Percentiles rank a stretch among this genome's conserved stretches.
These are phyloP conservation scores for Zygoascus meyerae DNA, from an alignment of 1,139 yeast genomes.

Conservation along the genomic window DNA sequence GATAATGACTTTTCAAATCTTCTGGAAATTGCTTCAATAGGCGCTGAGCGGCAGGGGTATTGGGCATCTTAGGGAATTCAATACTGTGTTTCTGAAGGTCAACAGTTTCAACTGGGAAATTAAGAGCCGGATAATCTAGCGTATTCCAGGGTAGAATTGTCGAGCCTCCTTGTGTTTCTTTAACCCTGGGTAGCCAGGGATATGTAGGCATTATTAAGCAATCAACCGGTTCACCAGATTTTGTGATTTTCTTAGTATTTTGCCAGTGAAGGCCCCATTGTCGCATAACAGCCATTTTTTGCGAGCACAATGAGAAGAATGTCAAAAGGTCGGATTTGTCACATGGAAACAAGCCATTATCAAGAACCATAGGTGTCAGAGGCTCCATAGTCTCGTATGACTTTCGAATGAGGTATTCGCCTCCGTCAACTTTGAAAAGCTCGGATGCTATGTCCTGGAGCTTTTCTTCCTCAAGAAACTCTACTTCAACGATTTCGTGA, in stretches of 20 bases:
- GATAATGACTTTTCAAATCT: slow-evolving; percentile 12
- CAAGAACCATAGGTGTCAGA: slow-evolving; percentile 23
- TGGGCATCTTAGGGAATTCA: slow-evolving; percentile 19
- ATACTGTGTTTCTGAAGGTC: slow-evolving; percentile 19
- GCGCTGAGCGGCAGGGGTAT: slow-evolving; percentile 17
- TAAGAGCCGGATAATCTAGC: slow-evolving; percentile 25
- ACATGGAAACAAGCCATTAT: slow-evolving; percentile 33
- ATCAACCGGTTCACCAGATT: slow-evolving; percentile 34
- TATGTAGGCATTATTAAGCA: slow-evolving; percentile 36
- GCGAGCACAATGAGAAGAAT: slow-evolving; percentile 29
- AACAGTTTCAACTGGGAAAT: slow-evolving; percentile 20
- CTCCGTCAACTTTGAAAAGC: slow-evolving; percentile 44
- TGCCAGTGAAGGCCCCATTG: slow-evolving; percentile 29
- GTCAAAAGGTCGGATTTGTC: slow-evolving; percentile 29
- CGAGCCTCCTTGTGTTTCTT: slow-evolving; percentile 20
- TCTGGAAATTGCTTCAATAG: slow-evolving; percentile 17
- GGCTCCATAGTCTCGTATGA: slow-evolving; percentile 42
- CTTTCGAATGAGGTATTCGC: slow-evolving; percentile 33
- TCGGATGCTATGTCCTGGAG: slow-evolving; percentile 33
- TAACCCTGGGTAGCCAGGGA: slow-evolving; percentile 28
- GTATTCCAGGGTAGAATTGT: slow-evolving; percentile 21
- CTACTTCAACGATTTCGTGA: slow-evolving; percentile 41
- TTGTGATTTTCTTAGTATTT: slow-evolving; percentile 24
- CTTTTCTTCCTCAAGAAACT: slow-evolving; percentile 31
- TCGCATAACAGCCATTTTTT: slow-evolving; percentile 50